phyloP scores from a whole-genome alignment of 345 rosid genomes.

The Eucalyptus camaldulensis region DNA sequence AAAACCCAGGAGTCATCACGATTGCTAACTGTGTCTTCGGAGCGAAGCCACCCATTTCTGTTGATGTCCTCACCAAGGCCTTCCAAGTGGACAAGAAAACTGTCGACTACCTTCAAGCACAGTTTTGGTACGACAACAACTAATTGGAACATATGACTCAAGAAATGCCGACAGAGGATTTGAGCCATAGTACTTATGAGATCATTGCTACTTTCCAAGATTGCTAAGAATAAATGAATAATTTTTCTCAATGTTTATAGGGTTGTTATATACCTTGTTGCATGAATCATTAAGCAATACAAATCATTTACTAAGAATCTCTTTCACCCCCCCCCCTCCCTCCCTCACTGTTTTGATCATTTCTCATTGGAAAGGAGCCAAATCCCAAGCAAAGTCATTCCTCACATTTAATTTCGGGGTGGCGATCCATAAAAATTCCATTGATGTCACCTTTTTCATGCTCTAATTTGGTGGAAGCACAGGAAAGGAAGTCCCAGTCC shows the following conservation, averaged over 20 bases:
- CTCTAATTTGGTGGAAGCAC: neutral
- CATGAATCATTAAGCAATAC: neutral
- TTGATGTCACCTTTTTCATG: neutral
- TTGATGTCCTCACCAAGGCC: constrained; percentile 13
- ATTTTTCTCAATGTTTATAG: neutral
- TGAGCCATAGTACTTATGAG: neutral
- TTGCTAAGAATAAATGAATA: neutral
- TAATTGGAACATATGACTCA: neutral
- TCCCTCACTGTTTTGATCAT: neutral
- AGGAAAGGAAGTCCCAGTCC: neutral
- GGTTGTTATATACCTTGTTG: neutral
- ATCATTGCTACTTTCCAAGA: neutral
- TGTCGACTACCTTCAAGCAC: constrained; percentile 9
- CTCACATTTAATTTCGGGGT: neutral
- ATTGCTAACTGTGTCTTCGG: neutral
- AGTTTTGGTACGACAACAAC: constrained; percentile 5
- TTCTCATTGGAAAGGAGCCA: neutral
- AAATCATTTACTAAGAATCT: neutral
- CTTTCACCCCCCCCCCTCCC: neutral
- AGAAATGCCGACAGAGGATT: neutral
- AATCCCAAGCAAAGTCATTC: neutral
- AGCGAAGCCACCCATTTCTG: constrained; percentile 1
- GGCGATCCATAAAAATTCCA: neutral
- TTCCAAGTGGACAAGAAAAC: constrained; percentile 13
- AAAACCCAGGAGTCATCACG: neutral